Percentiles rank a stretch among this genome's conserved stretches.
phyloP scores from a whole-genome alignment of 2,329 filamentous ascomycete species.

The Helicocarpus griseus region DNA sequence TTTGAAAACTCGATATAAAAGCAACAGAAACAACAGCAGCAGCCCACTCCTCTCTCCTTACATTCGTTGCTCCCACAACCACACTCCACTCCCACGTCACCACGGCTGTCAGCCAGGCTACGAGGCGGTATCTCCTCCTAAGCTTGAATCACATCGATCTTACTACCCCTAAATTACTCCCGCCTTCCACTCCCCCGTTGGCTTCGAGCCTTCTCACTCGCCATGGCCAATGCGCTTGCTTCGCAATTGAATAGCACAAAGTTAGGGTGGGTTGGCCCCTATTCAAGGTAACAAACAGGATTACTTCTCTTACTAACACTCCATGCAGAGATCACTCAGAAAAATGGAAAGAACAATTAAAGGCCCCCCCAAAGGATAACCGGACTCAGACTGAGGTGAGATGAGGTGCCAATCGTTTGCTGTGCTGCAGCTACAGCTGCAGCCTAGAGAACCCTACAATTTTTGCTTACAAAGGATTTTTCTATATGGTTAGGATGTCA shows the following conservation, averaged over 20 bases:
- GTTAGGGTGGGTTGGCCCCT: slow-evolving; percentile 4
- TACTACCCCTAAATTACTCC: not conserved
- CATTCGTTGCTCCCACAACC: not conserved
- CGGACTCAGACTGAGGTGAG: slow-evolving; percentile 42
- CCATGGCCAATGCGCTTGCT: slow-evolving; percentile 13
- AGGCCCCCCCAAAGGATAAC: slow-evolving; percentile 38
- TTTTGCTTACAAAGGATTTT: slow-evolving; percentile 10
- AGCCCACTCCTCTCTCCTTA: too few relatives aligned
- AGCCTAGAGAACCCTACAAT: not conserved
- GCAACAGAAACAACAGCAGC: too few relatives aligned
- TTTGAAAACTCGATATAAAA: too few relatives aligned
- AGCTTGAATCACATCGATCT: not conserved
- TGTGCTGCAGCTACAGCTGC: too few relatives aligned
- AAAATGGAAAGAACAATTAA: slow-evolving; percentile 37
- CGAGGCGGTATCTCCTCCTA: not conserved
- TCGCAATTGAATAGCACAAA: slow-evolving; percentile 12
- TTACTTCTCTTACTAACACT: too few relatives aligned
- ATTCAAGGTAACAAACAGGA: not conserved
- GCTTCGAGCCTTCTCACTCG: slow-evolving; percentile 11
- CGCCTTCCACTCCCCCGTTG: not conserved
- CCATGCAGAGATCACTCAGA: slow-evolving; percentile 32
- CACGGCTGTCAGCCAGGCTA: not conserved
- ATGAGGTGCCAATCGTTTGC: slow-evolving; percentile 2
- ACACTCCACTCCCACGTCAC: not conserved
- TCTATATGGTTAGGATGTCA: slow-evolving; percentile 78